phyloP scores from a whole-genome alignment of 2,329 filamentous ascomycete genomes.

The Laburnicola sp. region DNA sequence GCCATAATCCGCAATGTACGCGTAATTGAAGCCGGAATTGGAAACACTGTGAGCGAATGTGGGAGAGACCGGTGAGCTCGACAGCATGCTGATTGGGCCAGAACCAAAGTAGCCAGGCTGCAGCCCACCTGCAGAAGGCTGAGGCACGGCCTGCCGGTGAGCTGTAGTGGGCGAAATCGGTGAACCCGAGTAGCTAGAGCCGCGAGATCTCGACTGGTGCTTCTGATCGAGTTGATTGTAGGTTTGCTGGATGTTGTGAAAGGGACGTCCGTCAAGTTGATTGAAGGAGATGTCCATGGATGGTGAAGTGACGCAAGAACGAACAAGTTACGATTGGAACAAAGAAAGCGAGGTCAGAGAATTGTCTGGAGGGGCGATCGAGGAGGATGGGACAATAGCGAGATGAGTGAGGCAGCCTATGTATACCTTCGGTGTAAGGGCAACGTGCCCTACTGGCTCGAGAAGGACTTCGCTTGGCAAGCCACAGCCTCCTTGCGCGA shows the following conservation, averaged over 20 bases:
- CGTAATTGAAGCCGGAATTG: background rate
- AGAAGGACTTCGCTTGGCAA: constrained; percentile 11
- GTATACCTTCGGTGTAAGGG: constrained; percentile 5
- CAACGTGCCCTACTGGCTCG: constrained; percentile 7
- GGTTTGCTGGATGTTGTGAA: constrained; percentile 5
- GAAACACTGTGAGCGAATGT: constrained; percentile 16
- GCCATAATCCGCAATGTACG: constrained; percentile 2
- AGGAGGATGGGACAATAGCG: background rate
- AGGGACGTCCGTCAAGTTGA: constrained; percentile 5
- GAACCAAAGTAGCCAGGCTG: constrained; percentile 5
- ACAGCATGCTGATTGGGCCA: constrained; percentile 15
- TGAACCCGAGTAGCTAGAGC: constrained; percentile 19
- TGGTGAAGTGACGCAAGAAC: background rate
- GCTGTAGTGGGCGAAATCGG: constrained; percentile 6
- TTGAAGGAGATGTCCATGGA: constrained; percentile 7
- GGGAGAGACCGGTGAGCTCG: constrained; percentile 17
- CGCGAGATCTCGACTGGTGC: constrained; percentile 13
- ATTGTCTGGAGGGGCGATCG: background rate
- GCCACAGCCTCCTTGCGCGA: constrained; percentile 12
- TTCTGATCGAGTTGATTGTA: constrained; percentile 11
- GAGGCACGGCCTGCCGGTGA: constrained; percentile 21
- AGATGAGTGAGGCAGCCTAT: constrained; percentile 12
- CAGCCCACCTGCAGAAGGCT: constrained; percentile 19
- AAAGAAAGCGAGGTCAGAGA: background rate
- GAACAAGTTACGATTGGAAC: background rate